A percentile compares a stretch with the other conserved stretches of the same genome.
These are phyloP conservation scores for Fusarium haematococcum DNA, from an alignment of 2,329 filamentous ascomycete genomes.

Conservation along the genomic window DNA sequence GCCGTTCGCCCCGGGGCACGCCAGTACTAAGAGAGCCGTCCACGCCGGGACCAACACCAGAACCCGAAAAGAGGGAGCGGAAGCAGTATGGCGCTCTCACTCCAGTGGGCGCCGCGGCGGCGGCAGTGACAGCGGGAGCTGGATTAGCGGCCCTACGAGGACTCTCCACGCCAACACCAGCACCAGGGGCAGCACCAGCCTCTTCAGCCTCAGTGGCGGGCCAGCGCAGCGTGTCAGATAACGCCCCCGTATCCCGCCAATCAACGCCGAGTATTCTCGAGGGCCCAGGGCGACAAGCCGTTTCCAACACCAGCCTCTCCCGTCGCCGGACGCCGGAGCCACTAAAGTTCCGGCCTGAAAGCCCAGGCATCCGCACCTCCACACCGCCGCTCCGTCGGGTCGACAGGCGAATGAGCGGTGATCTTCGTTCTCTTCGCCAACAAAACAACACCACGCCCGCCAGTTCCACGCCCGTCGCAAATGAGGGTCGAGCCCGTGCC, in stretches of 20 bases:
- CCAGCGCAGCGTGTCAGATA: conserved; percentile 55
- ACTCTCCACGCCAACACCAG: conserved; percentile 28
- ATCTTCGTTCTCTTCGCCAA: conserved; percentile 65
- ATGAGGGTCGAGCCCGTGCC: conserved; percentile 86
- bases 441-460: conserved; percentile 49
- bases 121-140: conserved; percentile 24
- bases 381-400: conserved; percentile 79
- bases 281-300: conserved; percentile 53
- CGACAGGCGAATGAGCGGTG: conserved; percentile 77
- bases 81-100: conserved; percentile 48
- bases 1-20: conserved; percentile 51
- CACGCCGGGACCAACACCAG: conserved; percentile 53
- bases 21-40: conserved; percentile 56
- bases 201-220: conserved; percentile 9
- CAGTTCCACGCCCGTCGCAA: conserved; percentile 75
- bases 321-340: conserved; percentile 66
- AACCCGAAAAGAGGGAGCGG: conserved; percentile 57
- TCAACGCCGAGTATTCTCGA: conserved; percentile 39
- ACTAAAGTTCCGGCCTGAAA: conserved; percentile 70
- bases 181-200: conserved; percentile 14
- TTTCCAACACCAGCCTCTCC: conserved; percentile 67
- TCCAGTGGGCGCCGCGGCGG: conserved; percentile 23
- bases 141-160: conserved; percentile 32
- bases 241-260: conserved; percentile 34
- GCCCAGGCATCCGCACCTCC: conserved; percentile 64